Base-by-base conservation (phyloP, 441 rosid genomes). In the Hypseocharis bilobata region DNA sequence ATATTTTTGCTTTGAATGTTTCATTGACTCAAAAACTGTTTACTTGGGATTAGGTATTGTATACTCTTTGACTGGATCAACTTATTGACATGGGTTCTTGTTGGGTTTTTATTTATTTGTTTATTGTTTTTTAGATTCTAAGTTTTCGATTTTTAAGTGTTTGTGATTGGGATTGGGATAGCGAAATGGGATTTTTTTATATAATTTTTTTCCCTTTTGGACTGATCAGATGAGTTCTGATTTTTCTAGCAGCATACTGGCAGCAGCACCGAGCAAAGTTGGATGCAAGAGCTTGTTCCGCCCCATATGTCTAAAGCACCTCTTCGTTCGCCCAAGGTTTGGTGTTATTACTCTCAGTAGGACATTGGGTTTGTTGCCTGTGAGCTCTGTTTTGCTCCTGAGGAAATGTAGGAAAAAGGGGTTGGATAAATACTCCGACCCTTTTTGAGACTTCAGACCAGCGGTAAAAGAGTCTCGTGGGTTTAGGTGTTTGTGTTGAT, bases 321-420 rank as follows among this genome's bases (percentile, higher is more conserved):
- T 3, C 47, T 80, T 60, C 72, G 85, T 38, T 75, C 85, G 52
- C 78, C 67, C 76, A 83, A 87, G 97, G 97, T 92, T 77, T 74
- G 66, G 25, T 20, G 44, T 72, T 54, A 60, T 28, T 36, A 55
- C 0, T 55, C 57, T 23, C n/a, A n/a, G n/a, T n/a, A n/a, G n/a
- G n/a, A n/a, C n/a, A 25, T 13, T 23, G 60, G 32, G 6, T 55
- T 55, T 10, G 2, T 10, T 6, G 6, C 5, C 14, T 22, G 10
- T 26, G 2, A 14, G 40, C 25, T 60, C 34, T 10, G 62, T 23
- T 51, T 55, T 65, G 34, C 68, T 63, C 6, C 51, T 70, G 34
- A n/a, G 28, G 13, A 30, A 65, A n/a, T 27, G 63, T 58, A 25
- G 16, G 5, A 20, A 14, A 28, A 60, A 23, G 56, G 61, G 6